These are phyloP conservation scores for Lasiodiplodia theobromae DNA, from an alignment of 2,329 filamentous ascomycete genomes.

Conservation along the genomic window DNA sequence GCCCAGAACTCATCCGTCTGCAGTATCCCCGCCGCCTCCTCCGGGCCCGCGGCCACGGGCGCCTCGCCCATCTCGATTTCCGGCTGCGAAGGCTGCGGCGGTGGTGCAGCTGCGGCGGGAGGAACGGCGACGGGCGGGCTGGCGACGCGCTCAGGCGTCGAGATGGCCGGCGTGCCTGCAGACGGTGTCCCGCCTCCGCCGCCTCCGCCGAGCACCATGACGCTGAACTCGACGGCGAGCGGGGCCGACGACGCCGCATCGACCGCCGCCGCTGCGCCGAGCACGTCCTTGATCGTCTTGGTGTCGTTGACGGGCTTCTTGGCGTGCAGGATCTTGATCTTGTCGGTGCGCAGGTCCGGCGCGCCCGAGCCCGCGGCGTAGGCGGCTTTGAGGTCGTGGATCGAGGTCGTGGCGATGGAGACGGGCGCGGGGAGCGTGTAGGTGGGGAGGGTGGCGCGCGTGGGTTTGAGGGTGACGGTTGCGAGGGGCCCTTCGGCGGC, in stretches of 20 bases:
- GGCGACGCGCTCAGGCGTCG: conserved; percentile 19
- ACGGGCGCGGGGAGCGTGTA: conserved; percentile 68
- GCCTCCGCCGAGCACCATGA: conserved; percentile 86
- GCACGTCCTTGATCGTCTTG: conserved; percentile 77
- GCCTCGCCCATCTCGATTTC: conserved; percentile 34
- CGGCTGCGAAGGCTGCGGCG: background rate
- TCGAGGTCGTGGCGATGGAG: conserved; percentile 68
- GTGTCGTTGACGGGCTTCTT: conserved; percentile 84
- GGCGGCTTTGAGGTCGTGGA: conserved; percentile 78
- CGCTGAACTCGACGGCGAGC: conserved; percentile 71
- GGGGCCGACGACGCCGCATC: conserved; percentile 48
- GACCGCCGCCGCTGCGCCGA: conserved; percentile 64
- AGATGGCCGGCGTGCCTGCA: conserved; percentile 8
- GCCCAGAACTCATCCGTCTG: conserved; percentile 81
- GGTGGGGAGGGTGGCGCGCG: conserved; percentile 64
- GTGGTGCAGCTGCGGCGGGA: background rate
- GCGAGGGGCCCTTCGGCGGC: conserved; percentile 36
- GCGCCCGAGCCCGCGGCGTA: conserved; percentile 63
- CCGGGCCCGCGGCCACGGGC: conserved; percentile 43
- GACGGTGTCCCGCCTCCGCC: conserved; percentile 57
- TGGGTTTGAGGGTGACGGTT: conserved; percentile 73
- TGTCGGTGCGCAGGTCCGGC: conserved; percentile 60
- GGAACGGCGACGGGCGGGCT: conserved; percentile 8
- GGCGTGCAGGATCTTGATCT: conserved; percentile 84
- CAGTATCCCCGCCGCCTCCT: conserved; percentile 66